Evolutionary conservation across 108 stramenopile species (phyloP).

Genomic region (Fragilariopsis cylindrus): DNA sequence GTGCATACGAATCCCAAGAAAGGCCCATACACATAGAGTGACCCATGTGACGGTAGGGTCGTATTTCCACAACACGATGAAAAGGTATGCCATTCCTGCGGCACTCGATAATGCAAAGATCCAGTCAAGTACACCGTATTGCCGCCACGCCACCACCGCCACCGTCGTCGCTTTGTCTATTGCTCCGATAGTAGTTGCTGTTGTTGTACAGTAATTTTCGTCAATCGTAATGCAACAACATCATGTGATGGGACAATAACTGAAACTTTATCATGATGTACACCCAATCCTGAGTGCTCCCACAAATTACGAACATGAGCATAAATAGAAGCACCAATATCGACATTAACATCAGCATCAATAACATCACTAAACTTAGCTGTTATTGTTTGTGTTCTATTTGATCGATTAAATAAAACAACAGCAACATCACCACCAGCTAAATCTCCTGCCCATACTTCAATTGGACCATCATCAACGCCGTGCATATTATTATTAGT

Average conservation of each 20-base stretch:
- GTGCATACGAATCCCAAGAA: no score
- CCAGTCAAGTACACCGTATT: no score
- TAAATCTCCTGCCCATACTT: slow-evolving; percentile 41
- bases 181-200: neutral
- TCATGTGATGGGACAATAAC: slow-evolving; percentile 24
- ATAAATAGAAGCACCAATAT: neutral
- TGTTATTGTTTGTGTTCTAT: slow-evolving; percentile 10
- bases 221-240: slow-evolving; percentile 29
- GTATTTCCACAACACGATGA: no score
- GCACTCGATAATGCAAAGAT: no score
- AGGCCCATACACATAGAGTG: no score
- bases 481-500: neutral
- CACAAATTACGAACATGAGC: slow-evolving; percentile 25
- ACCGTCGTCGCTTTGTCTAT: neutral
- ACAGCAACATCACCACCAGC: slow-evolving; percentile 29
- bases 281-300: slow-evolving; percentile 28
- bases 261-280: slow-evolving; percentile 2
- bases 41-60: no score
- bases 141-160: no score
- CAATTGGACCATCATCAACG: neutral
- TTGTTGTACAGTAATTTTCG: neutral
- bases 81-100: no score
- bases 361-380: slow-evolving; percentile 26
- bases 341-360: neutral
- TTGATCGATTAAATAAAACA: slow-evolving; percentile 35